These are phyloP conservation scores for Podospora bellae-mahoneyi DNA, from an alignment of 495 filamentous ascomycete species.

Conservation along the genomic window DNA sequence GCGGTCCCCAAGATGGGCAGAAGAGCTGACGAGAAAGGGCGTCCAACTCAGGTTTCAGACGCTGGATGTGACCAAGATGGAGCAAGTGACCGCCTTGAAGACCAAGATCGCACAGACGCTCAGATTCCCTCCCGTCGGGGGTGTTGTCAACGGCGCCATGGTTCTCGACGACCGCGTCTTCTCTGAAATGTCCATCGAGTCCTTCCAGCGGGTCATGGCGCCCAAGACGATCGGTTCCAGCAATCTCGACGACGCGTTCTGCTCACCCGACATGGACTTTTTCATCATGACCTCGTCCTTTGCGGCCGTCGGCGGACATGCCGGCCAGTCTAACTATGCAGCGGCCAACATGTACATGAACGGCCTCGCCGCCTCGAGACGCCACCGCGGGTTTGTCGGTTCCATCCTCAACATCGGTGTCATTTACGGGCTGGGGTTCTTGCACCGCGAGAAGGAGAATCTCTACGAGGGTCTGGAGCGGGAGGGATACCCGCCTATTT, in stretches of 20 bases:
- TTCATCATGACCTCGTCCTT: slow-evolving; percentile 52
- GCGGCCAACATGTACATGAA: slow-evolving; percentile 57
- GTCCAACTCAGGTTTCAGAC: slow-evolving; percentile 34
- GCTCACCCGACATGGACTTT: slow-evolving; percentile 38
- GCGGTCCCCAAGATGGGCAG: slow-evolving; percentile 38
- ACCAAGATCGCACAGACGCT: slow-evolving; percentile 20
- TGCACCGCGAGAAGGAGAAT: slow-evolving; percentile 45
- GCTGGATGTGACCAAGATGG: slow-evolving; percentile 36
- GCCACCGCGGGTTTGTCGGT: slow-evolving; percentile 31
- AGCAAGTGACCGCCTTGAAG: slow-evolving; percentile 31
- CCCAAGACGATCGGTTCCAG: slow-evolving; percentile 46
- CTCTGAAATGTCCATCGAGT: slow-evolving; percentile 42
- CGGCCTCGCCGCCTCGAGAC: slow-evolving; percentile 39
- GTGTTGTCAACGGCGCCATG: slow-evolving; percentile 55
- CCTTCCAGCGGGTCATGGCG: slow-evolving; percentile 37
- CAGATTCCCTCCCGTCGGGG: slow-evolving; percentile 38
- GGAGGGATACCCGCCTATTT: slow-evolving; percentile 51
- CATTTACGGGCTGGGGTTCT: slow-evolving; percentile 55
- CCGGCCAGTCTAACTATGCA: slow-evolving; percentile 53
- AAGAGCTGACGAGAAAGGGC: slow-evolving; percentile 31
- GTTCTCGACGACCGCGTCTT: slow-evolving; percentile 51
- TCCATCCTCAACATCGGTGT: slow-evolving; percentile 56
- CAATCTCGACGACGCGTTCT: slow-evolving; percentile 40
- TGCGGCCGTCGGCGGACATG: slow-evolving; percentile 45
- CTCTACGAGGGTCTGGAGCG: slow-evolving; percentile 42